A percentile compares a stretch with the other conserved stretches of the same genome.
Conservation (phyloP, 495 filamentous ascomycete genomes). For the Xylaria palmicola region DNA sequence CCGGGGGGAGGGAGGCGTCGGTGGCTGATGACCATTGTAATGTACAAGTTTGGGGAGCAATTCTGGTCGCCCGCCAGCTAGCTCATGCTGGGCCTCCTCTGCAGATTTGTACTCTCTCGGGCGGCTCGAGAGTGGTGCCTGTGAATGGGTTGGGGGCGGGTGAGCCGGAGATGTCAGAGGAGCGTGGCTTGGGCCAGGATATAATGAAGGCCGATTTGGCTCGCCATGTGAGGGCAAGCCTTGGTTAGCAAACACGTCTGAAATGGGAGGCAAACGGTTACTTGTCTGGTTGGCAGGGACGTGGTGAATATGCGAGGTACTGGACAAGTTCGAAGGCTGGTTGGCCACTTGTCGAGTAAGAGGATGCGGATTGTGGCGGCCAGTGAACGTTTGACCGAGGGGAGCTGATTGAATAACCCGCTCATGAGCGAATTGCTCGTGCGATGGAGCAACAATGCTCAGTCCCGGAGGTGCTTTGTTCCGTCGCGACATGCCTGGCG, state of each 20-base stretch:
- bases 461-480: slow-evolving; percentile 86
- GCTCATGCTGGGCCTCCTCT: slow-evolving; percentile 86
- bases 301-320: slow-evolving; percentile 89
- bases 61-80: slow-evolving; percentile 89
- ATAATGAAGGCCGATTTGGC: slow-evolving; percentile 22
- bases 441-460: slow-evolving; percentile 94
- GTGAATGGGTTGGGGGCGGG: slow-evolving; percentile 39
- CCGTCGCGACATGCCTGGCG: slow-evolving; percentile 60
- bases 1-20: slow-evolving; percentile 87
- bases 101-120: slow-evolving; percentile 90
- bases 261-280: slow-evolving; percentile 90
- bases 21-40: slow-evolving; percentile 86
- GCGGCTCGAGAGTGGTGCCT: slow-evolving; percentile 50
- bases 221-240: slow-evolving; percentile 70
- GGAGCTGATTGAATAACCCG: slow-evolving; percentile 96
- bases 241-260: slow-evolving; percentile 81
- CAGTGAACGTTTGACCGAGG: slow-evolving; percentile 93
- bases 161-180: slow-evolving; percentile 78
- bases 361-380: slow-evolving; percentile 77
- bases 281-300: slow-evolving; percentile 83
- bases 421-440: slow-evolving; percentile 92
- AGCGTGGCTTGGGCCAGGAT: slow-evolving; percentile 65
- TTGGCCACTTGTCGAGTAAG: slow-evolving; percentile 80
- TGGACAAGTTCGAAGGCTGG: slow-evolving; percentile 80
- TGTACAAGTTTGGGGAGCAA: slow-evolving; percentile 90